Conservation (phyloP, 352 stramenopile genomes). For the Pythium dissotocum region DNA sequence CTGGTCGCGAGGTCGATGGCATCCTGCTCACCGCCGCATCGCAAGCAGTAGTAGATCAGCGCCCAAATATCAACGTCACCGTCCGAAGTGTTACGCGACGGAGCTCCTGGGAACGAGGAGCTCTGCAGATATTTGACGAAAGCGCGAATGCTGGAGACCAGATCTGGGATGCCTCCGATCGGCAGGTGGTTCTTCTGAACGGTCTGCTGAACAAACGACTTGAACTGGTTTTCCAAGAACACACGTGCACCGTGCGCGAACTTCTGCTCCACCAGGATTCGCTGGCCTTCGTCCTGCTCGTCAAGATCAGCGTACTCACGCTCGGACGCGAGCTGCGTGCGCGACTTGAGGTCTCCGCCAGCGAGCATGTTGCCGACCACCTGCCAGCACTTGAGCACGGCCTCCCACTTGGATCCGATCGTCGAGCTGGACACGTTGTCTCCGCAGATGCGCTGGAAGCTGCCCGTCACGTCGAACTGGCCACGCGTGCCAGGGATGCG, state of each 20-base stretch:
- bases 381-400: conserved; percentile 82
- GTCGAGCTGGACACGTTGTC: conserved; percentile 59
- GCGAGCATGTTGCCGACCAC: conserved; percentile 66
- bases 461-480: conserved; percentile 65
- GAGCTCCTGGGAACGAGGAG: conserved; percentile 42
- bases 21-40: conserved; percentile 71
- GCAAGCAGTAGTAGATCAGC: conserved; percentile 80
- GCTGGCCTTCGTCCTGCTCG: conserved; percentile 39
- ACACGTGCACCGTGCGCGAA: conserved; percentile 69
- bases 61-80: conserved; percentile 70
- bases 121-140: conserved; percentile 80
- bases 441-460: conserved; percentile 54
- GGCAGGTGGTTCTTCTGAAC: conserved; percentile 74
- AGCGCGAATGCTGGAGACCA: conserved; percentile 72
- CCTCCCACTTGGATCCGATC: conserved; percentile 71
- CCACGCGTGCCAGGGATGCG: conserved; percentile 69
- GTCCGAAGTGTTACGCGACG: conserved; percentile 35
- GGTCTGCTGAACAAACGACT: conserved; percentile 73
- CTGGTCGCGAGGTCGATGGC: conserved; percentile 57
- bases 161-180: conserved; percentile 65
- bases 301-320: conserved; percentile 50
- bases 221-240: conserved; percentile 82
- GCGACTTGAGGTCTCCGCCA: conserved; percentile 48
- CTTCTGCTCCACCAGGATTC: conserved; percentile 45
- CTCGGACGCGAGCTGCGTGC: conserved; percentile 47